Evolutionary conservation across 805 yeast species (phyloP).

Genomic region (Myxozyma melibiosi): DNA sequence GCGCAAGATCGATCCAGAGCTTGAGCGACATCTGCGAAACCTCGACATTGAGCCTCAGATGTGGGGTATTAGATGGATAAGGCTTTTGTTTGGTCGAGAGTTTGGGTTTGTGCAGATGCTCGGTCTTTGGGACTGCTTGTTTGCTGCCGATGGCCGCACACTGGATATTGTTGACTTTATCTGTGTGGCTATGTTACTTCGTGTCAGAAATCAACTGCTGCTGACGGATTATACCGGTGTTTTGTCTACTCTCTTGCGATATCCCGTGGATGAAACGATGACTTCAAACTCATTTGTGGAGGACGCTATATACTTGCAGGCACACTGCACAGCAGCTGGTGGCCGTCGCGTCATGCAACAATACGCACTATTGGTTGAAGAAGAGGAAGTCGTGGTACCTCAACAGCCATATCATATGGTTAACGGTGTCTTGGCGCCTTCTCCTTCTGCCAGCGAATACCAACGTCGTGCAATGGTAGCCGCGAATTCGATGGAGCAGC

Average conservation of each 20-base stretch:
- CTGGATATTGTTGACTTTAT: slow-evolving; percentile 42
- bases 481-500: slow-evolving; percentile 13
- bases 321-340: slow-evolving; percentile 22
- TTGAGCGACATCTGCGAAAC: slow-evolving; percentile 35
- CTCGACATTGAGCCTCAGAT: slow-evolving; percentile 43
- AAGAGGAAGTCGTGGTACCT: neutral
- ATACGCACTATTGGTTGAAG: slow-evolving; percentile 12
- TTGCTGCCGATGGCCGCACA: slow-evolving; percentile 40
- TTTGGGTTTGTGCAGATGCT: slow-evolving; percentile 39
- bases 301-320: slow-evolving; percentile 30
- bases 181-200: slow-evolving; percentile 42
- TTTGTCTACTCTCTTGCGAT: slow-evolving; percentile 24
- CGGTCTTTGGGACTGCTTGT: slow-evolving; percentile 43
- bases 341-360: slow-evolving; percentile 28
- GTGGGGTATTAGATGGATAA: slow-evolving; percentile 45
- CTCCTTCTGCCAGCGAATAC: slow-evolving; percentile 1
- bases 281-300: slow-evolving; percentile 26
- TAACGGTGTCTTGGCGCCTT: slow-evolving; percentile 21
- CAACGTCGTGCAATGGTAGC: slow-evolving; percentile 18
- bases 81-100: slow-evolving; percentile 44
- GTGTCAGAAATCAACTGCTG: slow-evolving; percentile 35
- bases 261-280: slow-evolving; percentile 30
- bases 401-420: slow-evolving; percentile 27
- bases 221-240: slow-evolving; percentile 29
- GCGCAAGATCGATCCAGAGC: slow-evolving; percentile 38